A percentile compares a stretch with the other conserved stretches of the same genome.
Conservation (phyloP, 306 rosid genomes). For the Prunus davidiana region DNA sequence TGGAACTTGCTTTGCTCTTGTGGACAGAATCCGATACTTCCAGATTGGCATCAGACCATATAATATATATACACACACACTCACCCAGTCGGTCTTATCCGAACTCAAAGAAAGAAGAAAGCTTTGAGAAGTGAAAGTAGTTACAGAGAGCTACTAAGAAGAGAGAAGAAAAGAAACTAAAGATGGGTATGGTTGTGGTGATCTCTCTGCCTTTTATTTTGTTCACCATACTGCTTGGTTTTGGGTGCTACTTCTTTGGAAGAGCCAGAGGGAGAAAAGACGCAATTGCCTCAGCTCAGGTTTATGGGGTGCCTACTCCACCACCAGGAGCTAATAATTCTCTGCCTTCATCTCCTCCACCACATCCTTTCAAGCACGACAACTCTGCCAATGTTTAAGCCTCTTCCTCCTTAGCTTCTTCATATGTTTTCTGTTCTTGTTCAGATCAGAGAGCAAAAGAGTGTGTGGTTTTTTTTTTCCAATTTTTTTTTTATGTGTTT, state of each 20-base stretch:
- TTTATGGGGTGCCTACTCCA: constrained; percentile 68
- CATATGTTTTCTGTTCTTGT: background rate
- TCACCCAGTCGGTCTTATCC: background rate
- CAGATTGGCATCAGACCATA: background rate
- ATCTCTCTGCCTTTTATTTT: constrained; percentile 78
- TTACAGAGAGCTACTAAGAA: background rate
- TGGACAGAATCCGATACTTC: constrained; percentile 20
- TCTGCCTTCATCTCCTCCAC: constrained; percentile 33
- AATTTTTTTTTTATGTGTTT: background rate
- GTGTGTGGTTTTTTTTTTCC: background rate
- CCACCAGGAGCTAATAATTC: constrained; percentile 46
- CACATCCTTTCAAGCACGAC: constrained; percentile 43
- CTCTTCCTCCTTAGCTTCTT: background rate
- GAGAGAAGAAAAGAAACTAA: background rate
- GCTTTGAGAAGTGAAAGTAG: background rate
- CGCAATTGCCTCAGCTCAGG: constrained; percentile 50
- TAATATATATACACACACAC: background rate
- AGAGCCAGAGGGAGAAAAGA: constrained; percentile 66
- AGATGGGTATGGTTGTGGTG: constrained; percentile 90
- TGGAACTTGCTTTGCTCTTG: background rate
- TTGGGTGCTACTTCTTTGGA: constrained; percentile 86
- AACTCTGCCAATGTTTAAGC: constrained; percentile 42
- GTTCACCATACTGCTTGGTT: constrained; percentile 62
- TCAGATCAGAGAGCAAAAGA: background rate
- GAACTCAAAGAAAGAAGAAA: background rate